Percentiles rank a stretch among this genome's conserved stretches.
These are phyloP conservation scores for Leccinum incarnatum DNA, from an alignment of 768 basidiomycete genomes.

Conservation along the genomic window DNA sequence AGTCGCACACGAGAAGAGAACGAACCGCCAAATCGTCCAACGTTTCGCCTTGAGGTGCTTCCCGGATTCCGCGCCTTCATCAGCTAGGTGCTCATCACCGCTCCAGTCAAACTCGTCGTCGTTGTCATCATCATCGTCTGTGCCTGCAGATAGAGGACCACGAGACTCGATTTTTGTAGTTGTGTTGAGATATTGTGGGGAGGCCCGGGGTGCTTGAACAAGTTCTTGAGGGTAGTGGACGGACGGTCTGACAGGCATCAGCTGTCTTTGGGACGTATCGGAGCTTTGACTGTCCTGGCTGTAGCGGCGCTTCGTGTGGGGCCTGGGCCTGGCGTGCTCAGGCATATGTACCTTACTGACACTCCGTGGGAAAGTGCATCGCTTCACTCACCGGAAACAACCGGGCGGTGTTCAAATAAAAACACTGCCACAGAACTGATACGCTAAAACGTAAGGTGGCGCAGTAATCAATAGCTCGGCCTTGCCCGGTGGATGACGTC, in stretches of 20 bases:
- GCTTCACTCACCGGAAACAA: too few species aligned
- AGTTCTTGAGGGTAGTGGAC: conserved; percentile 57
- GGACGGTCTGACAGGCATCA: conserved; percentile 30
- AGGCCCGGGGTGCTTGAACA: conserved; percentile 17
- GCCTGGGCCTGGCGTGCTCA: too few species aligned
- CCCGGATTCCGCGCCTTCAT: conserved; percentile 66
- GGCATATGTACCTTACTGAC: too few species aligned
- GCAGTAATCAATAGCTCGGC: neutral
- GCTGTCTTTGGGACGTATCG: conserved; percentile 11
- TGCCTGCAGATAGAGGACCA: conserved; percentile 45
- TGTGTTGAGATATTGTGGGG: conserved; percentile 22
- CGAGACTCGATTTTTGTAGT: conserved; percentile 36
- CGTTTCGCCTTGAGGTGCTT: conserved; percentile 42
- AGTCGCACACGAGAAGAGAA: conserved; percentile 9
- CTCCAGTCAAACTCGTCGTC: conserved; percentile 71
- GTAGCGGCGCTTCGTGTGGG: neutral
- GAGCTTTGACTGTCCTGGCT: conserved; percentile 15
- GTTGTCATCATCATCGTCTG: conserved; percentile 60
- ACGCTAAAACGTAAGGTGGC: too few species aligned
- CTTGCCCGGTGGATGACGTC: conserved; percentile 1
- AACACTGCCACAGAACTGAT: too few species aligned
- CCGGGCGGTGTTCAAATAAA: too few species aligned
- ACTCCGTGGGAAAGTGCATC: too few species aligned
- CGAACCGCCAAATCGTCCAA: conserved; percentile 57
- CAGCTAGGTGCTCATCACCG: conserved; percentile 70